Evolutionary conservation across 2,329 filamentous ascomycete genomes (phyloP).

Genomic region (Paraphoma sp.): DNA sequence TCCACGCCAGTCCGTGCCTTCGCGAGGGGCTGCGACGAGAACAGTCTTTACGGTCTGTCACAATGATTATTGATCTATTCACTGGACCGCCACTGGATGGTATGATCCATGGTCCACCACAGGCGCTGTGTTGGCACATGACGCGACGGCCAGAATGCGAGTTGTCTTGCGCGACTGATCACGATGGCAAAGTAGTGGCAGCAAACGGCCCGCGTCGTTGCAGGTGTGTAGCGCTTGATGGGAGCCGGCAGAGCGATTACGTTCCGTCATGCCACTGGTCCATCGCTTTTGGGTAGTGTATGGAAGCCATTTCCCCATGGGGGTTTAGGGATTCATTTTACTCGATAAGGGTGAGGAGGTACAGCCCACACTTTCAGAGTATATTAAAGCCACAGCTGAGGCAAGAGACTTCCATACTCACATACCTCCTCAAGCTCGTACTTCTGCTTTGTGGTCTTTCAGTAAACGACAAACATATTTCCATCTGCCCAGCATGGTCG

Average conservation of each 20-base stretch:
- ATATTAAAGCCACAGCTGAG: conserved; percentile 19
- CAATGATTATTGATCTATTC: conserved; percentile 18
- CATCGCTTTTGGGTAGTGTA: conserved; percentile 18
- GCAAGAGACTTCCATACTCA: conserved; percentile 10
- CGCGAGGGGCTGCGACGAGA: conserved; percentile 33
- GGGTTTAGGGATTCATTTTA: conserved; percentile 27
- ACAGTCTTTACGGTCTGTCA: conserved; percentile 27
- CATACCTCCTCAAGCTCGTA: conserved; percentile 1
- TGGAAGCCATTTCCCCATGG: conserved; percentile 40
- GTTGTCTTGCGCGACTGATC: conserved; percentile 23
- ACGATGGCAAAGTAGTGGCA: conserved; percentile 24
- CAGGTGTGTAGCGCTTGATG: conserved; percentile 26
- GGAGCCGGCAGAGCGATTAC: conserved; percentile 30
- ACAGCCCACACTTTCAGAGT: conserved; percentile 13
- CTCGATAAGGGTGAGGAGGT: conserved; percentile 34
- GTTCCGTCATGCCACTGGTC: conserved; percentile 30
- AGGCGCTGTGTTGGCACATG: conserved; percentile 6
- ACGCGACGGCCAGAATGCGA: conserved; percentile 8
- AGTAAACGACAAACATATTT: neutral
- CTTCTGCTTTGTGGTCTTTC: neutral
- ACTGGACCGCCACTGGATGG: conserved; percentile 12
- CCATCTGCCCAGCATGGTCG: conserved; percentile 23
- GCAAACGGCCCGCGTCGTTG: too few relatives aligned
- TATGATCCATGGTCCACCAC: conserved; percentile 16
- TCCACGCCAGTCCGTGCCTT: conserved; percentile 36